These are phyloP conservation scores for Phlyctochytrium bullatum DNA, from an alignment of 192 early-diverging fungal species.

Conservation along the genomic window DNA sequence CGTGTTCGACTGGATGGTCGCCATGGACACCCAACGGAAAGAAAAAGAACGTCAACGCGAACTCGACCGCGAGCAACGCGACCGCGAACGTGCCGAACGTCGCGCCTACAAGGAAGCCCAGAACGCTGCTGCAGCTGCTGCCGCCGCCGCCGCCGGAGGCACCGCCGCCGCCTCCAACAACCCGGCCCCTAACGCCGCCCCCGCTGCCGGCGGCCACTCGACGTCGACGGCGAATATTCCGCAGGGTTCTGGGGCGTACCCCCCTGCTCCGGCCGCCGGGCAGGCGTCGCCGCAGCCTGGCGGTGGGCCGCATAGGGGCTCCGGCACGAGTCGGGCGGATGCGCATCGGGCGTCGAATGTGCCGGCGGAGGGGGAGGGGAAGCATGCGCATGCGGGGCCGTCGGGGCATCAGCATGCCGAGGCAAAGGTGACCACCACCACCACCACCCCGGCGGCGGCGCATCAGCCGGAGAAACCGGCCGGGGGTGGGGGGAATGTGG, in stretches of 20 bases:
- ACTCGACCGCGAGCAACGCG: slow-evolving; percentile 34
- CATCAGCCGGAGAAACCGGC: not conserved
- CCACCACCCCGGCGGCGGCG: not conserved
- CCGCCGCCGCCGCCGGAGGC: not conserved
- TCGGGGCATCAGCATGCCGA: slow-evolving; percentile 3
- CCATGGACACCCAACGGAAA: slow-evolving; percentile 50
- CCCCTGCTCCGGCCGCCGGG: not conserved
- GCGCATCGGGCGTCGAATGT: slow-evolving; percentile 1
- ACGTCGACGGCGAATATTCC: not conserved
- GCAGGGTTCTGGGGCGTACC: not conserved
- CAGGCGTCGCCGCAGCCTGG: not conserved
- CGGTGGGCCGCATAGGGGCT: not conserved
- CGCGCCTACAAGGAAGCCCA: slow-evolving; percentile 6
- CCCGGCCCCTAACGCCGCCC: slow-evolving; percentile 7
- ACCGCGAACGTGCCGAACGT: slow-evolving; percentile 27
- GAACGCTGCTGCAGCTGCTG: not conserved
- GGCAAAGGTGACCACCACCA: not conserved
- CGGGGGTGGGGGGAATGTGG: not conserved
- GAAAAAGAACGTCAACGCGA: slow-evolving; percentile 42
- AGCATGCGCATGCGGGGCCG: not conserved
- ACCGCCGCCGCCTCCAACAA: slow-evolving; percentile 2
- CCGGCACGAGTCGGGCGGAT: not conserved
- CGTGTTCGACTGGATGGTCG: slow-evolving; percentile 91
- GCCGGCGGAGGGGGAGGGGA: not conserved
- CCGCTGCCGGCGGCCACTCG: not conserved